Conservation (phyloP, 2,329 filamentous ascomycete species). For the Sporothrix pseudoabietina region DNA sequence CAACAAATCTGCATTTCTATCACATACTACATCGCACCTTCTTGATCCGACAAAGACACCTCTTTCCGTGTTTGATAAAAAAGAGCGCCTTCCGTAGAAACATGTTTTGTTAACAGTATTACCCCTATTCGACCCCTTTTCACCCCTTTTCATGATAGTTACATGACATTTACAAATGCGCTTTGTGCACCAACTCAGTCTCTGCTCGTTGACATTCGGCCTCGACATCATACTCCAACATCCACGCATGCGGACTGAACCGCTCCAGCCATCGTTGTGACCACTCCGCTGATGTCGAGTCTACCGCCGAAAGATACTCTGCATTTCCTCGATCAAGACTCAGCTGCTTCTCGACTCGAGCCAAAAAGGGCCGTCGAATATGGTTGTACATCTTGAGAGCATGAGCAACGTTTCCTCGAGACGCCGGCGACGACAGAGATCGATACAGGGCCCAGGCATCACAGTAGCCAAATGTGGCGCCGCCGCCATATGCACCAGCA, state of each 20-base stretch:
- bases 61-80: background rate
- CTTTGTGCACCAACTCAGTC: background rate
- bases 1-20: no score
- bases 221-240: conserved; percentile 28
- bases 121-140: background rate
- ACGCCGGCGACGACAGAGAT: conserved; percentile 6
- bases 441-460: conserved; percentile 26
- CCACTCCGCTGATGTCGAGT: conserved; percentile 19
- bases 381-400: conserved; percentile 24
- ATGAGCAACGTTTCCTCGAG: conserved; percentile 10
- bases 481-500: conserved; percentile 25
- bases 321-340: background rate
- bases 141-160: background rate
- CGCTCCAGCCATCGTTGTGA: conserved; percentile 21
- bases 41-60: background rate
- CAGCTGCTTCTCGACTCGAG: conserved; percentile 27
- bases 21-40: background rate
- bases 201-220: conserved; percentile 23
- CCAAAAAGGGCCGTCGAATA: conserved; percentile 19
- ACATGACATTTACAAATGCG: background rate
- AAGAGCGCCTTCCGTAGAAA: background rate
- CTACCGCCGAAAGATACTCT: conserved; percentile 2
- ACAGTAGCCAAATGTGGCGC: conserved; percentile 26
- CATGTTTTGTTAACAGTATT: background rate
- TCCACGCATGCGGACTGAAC: conserved; percentile 25